phyloP scores from a whole-genome alignment of 441 rosid species.

The Biscutella laevigata region DNA sequence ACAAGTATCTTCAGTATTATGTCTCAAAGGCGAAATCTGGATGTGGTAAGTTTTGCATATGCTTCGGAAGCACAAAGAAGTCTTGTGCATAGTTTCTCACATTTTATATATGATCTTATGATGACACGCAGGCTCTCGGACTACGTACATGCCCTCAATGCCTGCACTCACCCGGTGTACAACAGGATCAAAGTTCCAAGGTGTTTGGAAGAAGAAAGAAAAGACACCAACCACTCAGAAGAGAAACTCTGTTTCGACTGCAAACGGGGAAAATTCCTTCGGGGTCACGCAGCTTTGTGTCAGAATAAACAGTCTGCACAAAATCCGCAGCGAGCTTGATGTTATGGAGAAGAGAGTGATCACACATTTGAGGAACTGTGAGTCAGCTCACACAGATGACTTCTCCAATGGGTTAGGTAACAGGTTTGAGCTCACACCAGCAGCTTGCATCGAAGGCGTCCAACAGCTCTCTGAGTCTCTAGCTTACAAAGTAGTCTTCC shows the following conservation, averaged over 20 bases:
- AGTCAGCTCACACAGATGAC: constrained; percentile 78
- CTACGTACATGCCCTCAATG: constrained; percentile 73
- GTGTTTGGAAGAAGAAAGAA: constrained; percentile 90
- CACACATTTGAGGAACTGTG: constrained; percentile 88
- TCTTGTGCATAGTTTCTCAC: background rate
- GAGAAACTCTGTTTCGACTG: constrained; percentile 55
- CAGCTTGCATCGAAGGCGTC: constrained; percentile 78
- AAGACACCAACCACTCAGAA: constrained; percentile 53
- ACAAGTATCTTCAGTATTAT: constrained; percentile 80
- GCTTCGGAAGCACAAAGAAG: background rate
- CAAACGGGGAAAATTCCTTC: constrained; percentile 56
- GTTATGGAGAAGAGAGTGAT: constrained; percentile 72
- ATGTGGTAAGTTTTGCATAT: constrained; percentile 54
- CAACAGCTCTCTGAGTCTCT: constrained; percentile 79
- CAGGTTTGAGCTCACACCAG: constrained; percentile 75
- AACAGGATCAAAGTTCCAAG: constrained; percentile 67
- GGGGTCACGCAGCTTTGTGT: constrained; percentile 69
- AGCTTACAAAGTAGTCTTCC: constrained; percentile 73
- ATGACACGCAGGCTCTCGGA: constrained; percentile 50
- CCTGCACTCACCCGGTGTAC: constrained; percentile 87
- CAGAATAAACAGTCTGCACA: constrained; percentile 76
- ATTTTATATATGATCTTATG: constrained; percentile 11
- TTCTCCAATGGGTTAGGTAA: constrained; percentile 72
- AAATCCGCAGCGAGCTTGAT: constrained; percentile 63
- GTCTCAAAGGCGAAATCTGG: constrained; percentile 81